Evolutionary conservation across 345 rosid species (phyloP), one percentile per base, ranked within the genome.

Genomic region (Eucalyptus urophylla): DNA sequence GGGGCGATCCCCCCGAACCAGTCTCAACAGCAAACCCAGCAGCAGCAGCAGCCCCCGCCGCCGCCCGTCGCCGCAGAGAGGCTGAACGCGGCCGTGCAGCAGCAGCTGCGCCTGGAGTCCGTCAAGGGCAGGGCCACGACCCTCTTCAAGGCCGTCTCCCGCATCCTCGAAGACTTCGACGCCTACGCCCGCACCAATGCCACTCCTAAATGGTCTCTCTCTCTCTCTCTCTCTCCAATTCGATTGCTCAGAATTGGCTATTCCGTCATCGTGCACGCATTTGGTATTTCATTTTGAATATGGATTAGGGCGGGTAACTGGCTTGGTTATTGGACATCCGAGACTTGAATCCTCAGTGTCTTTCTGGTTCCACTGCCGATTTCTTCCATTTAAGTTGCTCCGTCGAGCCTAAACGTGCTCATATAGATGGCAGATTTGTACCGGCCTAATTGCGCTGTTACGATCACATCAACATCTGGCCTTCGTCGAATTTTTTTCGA

Each of bases 111-210:
- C 92, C 92, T 98, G 83, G 99, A 97, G 47, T 91, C 97, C 37
- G 91, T 98, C 60, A 97, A 94, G 92, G 94, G 95, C 65, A 94
- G 99, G 92, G 99, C 97, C 86, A 89, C 89, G 88, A 95, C 97
- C 88, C 96, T 98, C 33, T 93, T 65, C 95, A 97, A 97, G 76
- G 95, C 98, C 90, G 93, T 98, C 90, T 89, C 97, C 92, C 98
- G 99, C 91, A 96, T 98, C 87, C 97, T 98, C 67, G 99, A 97
- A 93, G 98, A 96, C 87, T 95, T 96, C 76, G 97, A 97, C 31
- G 94, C 92, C 86, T 95, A 95, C 88, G 92, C 92, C 85, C 97
- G 96, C 89, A 94, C 98, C 92, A 96, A 96, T 90, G 93, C 98
- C 67, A 93, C 92, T 90, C 99, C 97, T 43, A 96, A 97, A 95